Base-by-base conservation (phyloP, 2,329 filamentous ascomycete genomes). In the Thermoascus crustaceus region DNA sequence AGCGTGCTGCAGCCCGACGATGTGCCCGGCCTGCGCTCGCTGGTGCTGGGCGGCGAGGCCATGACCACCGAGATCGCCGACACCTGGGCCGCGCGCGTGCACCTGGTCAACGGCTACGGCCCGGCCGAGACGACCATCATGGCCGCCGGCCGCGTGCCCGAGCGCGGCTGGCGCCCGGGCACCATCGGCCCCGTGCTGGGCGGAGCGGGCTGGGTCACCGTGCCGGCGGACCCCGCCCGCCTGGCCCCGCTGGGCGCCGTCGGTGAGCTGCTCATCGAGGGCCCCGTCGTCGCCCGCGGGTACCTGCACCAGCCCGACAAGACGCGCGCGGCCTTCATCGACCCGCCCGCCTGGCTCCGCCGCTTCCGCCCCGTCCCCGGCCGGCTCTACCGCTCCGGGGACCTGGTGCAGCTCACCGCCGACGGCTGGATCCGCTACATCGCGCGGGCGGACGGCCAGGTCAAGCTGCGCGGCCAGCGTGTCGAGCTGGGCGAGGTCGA, bases 391-490 rank as follows among this genome's bases (percentile, higher is more conserved):
- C 9, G 11, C 4, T 10, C 22, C 9, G 22, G 22, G 11, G 22
- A 24, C 4, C 22, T 24, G 9, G 22, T 11, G 9, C 9, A 11
- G 7, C 11, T 10, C 7, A 24, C 9, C 7, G 22, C 9, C 4
- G 22, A 24, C 5, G 22, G 22, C 3, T 10, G 9, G 5, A 24
- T 24, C 4, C 22, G 11, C 9, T 9, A 10, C 11, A 9, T 75
- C 7, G 73, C 73, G 2, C 65, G 77, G 25, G 75, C 72, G 43
- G 76, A 80, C 42, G 67, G 67, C 22, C 75, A 75, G 50, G 69
- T 76, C 37, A 80, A 81, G 54, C 54, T 79, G 11, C 60, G 65
- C 3, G 80, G 80, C 18, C 75, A 71, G 43, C 61, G 75, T 32
- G 69, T 77, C 30, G 80, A 75, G 56, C 63, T 74, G 35, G 62